Base-by-base conservation (phyloP, 352 stramenopile genomes). In the Globisporangium yorkense region DNA sequence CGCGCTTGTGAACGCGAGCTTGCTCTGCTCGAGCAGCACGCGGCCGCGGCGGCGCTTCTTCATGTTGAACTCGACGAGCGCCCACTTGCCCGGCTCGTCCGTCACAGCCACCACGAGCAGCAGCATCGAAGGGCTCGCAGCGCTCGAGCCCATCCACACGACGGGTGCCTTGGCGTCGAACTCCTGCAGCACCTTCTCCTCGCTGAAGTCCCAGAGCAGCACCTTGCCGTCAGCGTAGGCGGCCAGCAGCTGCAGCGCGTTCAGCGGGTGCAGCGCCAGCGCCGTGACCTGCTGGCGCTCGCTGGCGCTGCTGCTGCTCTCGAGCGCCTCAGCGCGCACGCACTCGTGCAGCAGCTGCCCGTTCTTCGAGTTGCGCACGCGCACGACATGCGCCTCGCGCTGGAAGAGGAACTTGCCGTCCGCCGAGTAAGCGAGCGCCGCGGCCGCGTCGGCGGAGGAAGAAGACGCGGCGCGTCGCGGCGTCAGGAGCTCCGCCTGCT, bases 351-450 rank as follows among this genome's bases (percentile, higher is more conserved):
- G 66, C 33, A 90, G 64, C 46, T 87, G 78, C 7, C 84, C 84
- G 59, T 77, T 94, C 59, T 76, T 75, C 51, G 77, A 72, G 64
- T 87, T 78, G 35, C 88, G 68, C 44, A 92, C 80, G 50, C 77
- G 79, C 12, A 94, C 63, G 48, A 84, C 74, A 60, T 89, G 74
- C n/a, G 72, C 75, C 37, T 91, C 78, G 54, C 78, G 77, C 68
- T 92, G 78, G 71, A 92, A 94, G 29, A 94, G 66, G 61, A 83
- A 83, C 61, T 79, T 85, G 18, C 76, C 82, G 61, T 92, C 80
- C 3, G 61, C 48, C 15, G 84, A 88, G 59, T 88, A 90, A 44
- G 73, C 57, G 48, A 92, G 70, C 56, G 74, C 57, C 12, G 74
- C 51, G 12, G 46, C 35, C 40, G 24, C 50, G 20, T 20, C 43